Percentiles rank a stretch among this genome's conserved stretches.
phyloP scores from a whole-genome alignment of 1,284 basidiomycete species.

The Rhodotorula sp. region DNA sequence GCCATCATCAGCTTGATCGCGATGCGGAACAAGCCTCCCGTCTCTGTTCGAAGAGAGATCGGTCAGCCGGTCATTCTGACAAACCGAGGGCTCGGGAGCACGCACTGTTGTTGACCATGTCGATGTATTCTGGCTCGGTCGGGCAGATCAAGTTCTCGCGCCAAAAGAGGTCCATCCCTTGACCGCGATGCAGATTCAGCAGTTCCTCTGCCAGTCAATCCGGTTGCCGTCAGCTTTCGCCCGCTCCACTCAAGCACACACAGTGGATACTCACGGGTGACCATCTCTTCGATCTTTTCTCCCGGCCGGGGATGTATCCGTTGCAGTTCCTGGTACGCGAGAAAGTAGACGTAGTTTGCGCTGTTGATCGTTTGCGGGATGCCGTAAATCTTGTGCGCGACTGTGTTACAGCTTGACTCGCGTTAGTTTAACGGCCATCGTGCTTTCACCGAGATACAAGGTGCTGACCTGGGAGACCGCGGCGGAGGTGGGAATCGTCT shows the following conservation, averaged over 20 bases:
- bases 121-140: slow-evolving; percentile 88
- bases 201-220: slow-evolving; percentile 64
- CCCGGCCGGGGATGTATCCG: slow-evolving; percentile 30
- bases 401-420: slow-evolving; percentile 50
- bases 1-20: slow-evolving; percentile 97
- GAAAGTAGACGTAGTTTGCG: slow-evolving; percentile 95
- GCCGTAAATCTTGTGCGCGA: slow-evolving; percentile 93
- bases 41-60: slow-evolving; percentile 62
- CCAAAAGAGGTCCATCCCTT: slow-evolving; percentile 94
- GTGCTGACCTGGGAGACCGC: slow-evolving; percentile 71
- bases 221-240: slow-evolving; percentile 54
- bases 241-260: background rate
- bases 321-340: slow-evolving; percentile 72
- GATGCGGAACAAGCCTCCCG: slow-evolving; percentile 87
- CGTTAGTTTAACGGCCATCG: background rate
- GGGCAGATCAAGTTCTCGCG: slow-evolving; percentile 88
- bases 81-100: slow-evolving; percentile 29
- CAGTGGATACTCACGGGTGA: slow-evolving; percentile 42
- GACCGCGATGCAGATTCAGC: slow-evolving; percentile 86
- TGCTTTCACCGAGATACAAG: background rate
- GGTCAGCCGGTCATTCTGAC: background rate
- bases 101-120: slow-evolving; percentile 95
- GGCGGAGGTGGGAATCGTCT: slow-evolving; percentile 84
- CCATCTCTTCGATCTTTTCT: slow-evolving; percentile 42
- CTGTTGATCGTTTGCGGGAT: slow-evolving; percentile 96